Evolutionary conservation across 2,329 filamentous ascomycete species (phyloP), one percentile per base, ranked within the genome.

Genomic region (Didymella sp.): DNA sequence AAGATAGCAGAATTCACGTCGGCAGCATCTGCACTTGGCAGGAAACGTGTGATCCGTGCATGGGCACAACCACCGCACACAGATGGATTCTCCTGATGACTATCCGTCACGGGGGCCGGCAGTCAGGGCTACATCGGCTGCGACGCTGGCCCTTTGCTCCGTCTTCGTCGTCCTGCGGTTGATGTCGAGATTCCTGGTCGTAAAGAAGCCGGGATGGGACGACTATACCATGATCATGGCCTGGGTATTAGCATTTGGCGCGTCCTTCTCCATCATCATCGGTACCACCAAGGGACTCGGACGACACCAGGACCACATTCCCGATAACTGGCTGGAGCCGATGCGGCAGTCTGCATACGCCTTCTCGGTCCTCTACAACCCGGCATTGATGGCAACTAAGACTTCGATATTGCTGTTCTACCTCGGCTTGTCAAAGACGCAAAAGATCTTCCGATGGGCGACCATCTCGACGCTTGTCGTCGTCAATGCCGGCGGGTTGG

Each of bases 331-430:
- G 73, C 76, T 81, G 61, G 65, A 78, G 12, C 73, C 78, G 1
- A 78, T 92, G 60, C 83, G 87, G 65, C 81, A 79, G 64, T 78
- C 81, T 13, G 81, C 84, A 66, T 87, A 87, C 76, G 81, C 79
- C 45, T 87, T 87, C 66, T 84, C 83, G 17, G 83, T 87, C 24
- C 77, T 88, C 46, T 87, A 88, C 74, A 96, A 96, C 71, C 92
- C 92, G 12, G 89, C 91, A 3, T 81, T 96, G 53, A 96, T 96
- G 91, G 87, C 89, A 2, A 92, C 91, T 47, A 97, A 97, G 78
- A 92, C 91, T 0, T 96, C 92, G n/a, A 91, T 97, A 67, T 82
- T 97, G 56, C 83, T 95, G 50, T 97, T 97, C 76, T 97, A 96
- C 77, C 82, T 97, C 46, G 88, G 89, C 37, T 82, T 97, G 44